Conservation (phyloP, 257 asterid species). For the Fraxinus americana region DNA sequence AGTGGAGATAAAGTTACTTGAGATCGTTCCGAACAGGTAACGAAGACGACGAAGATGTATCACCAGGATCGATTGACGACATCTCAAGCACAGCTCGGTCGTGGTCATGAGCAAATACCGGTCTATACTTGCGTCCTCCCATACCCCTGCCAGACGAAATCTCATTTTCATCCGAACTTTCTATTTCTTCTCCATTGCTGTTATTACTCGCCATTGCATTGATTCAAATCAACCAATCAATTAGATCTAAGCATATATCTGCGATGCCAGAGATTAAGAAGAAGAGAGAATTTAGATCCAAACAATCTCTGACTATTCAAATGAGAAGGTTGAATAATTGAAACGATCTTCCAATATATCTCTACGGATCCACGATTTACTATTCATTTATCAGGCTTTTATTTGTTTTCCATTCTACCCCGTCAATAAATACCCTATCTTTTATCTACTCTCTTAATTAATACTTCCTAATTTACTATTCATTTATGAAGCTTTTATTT, state of each 20-base stretch:
- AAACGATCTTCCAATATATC: neutral
- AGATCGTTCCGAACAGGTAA: slow-evolving; percentile 33
- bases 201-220: slow-evolving; percentile 54
- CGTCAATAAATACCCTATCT: no score
- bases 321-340: slow-evolving; percentile 26
- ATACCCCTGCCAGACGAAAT: slow-evolving; percentile 49
- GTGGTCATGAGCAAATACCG: slow-evolving; percentile 67
- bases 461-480: no score
- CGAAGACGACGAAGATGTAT: slow-evolving; percentile 48
- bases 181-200: slow-evolving; percentile 51
- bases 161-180: slow-evolving; percentile 50
- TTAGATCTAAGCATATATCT: slow-evolving; percentile 29
- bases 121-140: slow-evolving; percentile 68
- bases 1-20: slow-evolving; percentile 38
- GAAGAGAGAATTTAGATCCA: slow-evolving; percentile 41
- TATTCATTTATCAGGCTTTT: no score
- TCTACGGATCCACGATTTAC: no score
- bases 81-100: slow-evolving; percentile 74
- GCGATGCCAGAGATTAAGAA: slow-evolving; percentile 15
- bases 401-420: no score
- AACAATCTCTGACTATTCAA: slow-evolving; percentile 39
- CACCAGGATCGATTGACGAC: slow-evolving; percentile 58
- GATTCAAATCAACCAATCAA: slow-evolving; percentile 26
- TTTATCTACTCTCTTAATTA: no score
- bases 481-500: no score